phyloP scores from a whole-genome alignment of 139 green algal species.

The Closterium sp. region DNA sequence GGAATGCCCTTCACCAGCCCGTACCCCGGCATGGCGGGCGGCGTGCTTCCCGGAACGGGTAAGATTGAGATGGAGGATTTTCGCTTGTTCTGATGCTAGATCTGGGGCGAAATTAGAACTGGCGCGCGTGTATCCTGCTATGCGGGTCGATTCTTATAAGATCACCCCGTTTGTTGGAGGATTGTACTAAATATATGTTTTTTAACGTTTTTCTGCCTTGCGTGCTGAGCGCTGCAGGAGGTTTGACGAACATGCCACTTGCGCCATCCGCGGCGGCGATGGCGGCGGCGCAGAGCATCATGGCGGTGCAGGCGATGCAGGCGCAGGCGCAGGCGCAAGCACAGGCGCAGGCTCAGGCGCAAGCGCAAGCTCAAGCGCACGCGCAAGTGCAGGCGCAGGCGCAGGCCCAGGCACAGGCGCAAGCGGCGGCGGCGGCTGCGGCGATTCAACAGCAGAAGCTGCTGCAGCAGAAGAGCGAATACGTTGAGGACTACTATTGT shows the following conservation, averaged over 20 bases:
- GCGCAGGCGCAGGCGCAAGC: constrained; percentile 13
- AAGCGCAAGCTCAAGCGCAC: not conserved
- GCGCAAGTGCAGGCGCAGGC: not conserved
- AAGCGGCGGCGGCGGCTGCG: not conserved
- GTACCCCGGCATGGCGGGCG: not conserved
- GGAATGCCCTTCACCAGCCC: not conserved
- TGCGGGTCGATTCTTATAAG: too few species aligned
- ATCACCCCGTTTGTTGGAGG: too few species aligned
- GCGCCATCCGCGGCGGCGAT: constrained; percentile 41
- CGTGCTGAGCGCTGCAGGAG: not conserved
- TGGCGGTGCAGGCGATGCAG: constrained; percentile 26
- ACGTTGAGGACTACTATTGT: not conserved
- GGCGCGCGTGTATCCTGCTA: too few species aligned
- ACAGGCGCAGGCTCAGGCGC: not conserved
- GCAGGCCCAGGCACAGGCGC: not conserved
- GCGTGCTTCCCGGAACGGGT: not conserved
- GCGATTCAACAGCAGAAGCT: constrained; percentile 20
- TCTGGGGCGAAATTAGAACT: too few species aligned
- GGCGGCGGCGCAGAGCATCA: constrained; percentile 46
- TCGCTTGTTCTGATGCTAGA: too few species aligned
- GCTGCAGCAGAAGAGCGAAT: not conserved
- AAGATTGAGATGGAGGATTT: too few species aligned
- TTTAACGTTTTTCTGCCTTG: too few species aligned
- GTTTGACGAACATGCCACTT: constrained; percentile 28
- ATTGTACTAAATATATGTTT: too few species aligned